Conservation (phyloP, 208 protist genomes). For the Blastocrithidia nonstop region DNA sequence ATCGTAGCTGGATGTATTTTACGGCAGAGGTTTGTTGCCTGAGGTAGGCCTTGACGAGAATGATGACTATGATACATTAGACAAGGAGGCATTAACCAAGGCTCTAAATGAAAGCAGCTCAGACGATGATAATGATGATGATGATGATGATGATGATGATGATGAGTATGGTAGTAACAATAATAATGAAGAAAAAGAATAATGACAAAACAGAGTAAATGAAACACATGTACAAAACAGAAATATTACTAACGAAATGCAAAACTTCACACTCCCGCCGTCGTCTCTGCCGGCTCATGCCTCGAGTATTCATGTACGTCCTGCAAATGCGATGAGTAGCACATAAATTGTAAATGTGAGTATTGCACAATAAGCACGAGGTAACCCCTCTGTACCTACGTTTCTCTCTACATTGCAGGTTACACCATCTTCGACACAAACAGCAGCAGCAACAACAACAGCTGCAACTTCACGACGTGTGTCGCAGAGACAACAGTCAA, state of each 20-base stretch:
- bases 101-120: background rate
- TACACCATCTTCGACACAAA: background rate
- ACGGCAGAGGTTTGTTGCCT: conserved; percentile 10
- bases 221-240: background rate
- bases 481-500: conserved; percentile 5
- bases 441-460: conserved; percentile 3
- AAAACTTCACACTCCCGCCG: too few species aligned
- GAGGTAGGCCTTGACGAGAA: too few species aligned
- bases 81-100: too few species aligned
- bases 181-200: background rate
- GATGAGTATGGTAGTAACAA: background rate
- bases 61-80: too few species aligned
- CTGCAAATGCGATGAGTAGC: too few species aligned
- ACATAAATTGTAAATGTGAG: too few species aligned
- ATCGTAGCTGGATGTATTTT: conserved; percentile 9
- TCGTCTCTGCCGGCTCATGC: too few species aligned
- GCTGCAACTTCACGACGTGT: conserved; percentile 9
- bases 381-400: too few species aligned
- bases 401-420: too few species aligned
- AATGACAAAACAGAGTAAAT: background rate
- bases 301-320: too few species aligned
- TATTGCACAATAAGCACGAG: too few species aligned
- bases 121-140: background rate
- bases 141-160: background rate
- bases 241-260: too few species aligned